Base-by-base conservation (phyloP, 805 yeast species). In the Saitoella complicata region DNA sequence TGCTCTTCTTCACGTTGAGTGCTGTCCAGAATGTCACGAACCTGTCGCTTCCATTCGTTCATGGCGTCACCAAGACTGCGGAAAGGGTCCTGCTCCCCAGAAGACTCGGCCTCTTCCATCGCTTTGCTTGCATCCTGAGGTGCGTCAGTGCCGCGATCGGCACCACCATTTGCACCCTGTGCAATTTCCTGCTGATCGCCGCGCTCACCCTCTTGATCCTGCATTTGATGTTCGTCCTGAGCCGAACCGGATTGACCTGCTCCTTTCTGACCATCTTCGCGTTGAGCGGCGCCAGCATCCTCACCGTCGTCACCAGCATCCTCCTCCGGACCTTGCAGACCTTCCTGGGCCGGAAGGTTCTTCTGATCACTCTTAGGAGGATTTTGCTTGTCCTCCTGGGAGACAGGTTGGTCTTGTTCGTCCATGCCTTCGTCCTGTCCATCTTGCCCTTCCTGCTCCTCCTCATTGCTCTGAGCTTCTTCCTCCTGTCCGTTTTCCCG, bases 61-160 rank as follows among this genome's bases (percentile, higher is more conserved):
- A 87, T 59, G 1, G 94, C 75, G 61, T 87, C 96, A 43, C 98
- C 97, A 9, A 91, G 69, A 58, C 86, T 86, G 58, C 82, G 82
- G 62, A 88, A 67, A 0, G 93, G 76, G 54, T 85, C 64, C 29
- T 59, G 58, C 34, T 55, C 63, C 37, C 57, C 60, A 10, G 40
- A 21, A 21, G 40, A 21, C 12, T 29, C 32, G 9, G 8, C 32
- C 21, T 42, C 40, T 6, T 37, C 44, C 35, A 45, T 42, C 6
- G 31, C 34, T 11, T 45, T 21, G 11, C 36, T 11, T 10, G 21
- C 45, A 6, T 31, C 29, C 10, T 38, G 29, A 10, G 43, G 36
- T n/a, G 41, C 42, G 13, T 29, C 12, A 2, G 40, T 31, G 10
- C 13, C 21, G 29, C 29, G 36, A 32, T 40, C 31, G 34, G 29